Evolutionary conservation across 2,329 filamentous ascomycete species (phyloP).

Genomic region (Periconia sp.): DNA sequence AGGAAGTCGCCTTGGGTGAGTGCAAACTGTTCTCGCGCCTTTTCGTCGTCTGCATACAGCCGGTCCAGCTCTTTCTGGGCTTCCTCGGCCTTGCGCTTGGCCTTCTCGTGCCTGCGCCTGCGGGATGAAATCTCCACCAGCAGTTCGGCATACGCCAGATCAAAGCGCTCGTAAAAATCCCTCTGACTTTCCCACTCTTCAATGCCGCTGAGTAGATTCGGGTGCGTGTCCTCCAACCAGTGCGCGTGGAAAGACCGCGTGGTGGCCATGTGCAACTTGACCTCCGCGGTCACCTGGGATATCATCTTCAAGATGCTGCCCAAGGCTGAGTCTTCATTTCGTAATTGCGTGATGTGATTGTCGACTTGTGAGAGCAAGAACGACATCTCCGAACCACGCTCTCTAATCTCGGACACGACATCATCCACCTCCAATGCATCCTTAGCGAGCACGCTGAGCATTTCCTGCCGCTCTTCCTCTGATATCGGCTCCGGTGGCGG

Average conservation of each 20-base stretch:
- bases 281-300: conserved; percentile 65
- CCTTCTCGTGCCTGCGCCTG: conserved; percentile 70
- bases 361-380: conserved; percentile 65
- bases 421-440: conserved; percentile 67
- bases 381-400: conserved; percentile 77
- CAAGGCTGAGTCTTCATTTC: conserved; percentile 59
- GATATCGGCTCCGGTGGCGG: conserved; percentile 69
- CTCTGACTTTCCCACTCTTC: conserved; percentile 75
- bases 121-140: conserved; percentile 82
- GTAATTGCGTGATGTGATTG: conserved; percentile 62
- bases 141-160: conserved; percentile 79
- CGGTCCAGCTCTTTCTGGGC: conserved; percentile 76
- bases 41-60: conserved; percentile 70
- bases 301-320: conserved; percentile 66
- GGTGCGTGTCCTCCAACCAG: conserved; percentile 73
- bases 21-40: conserved; percentile 75
- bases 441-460: conserved; percentile 76
- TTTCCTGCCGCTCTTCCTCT: conserved; percentile 74
- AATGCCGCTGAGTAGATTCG: conserved; percentile 66
- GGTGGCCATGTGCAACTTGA: conserved; percentile 66
- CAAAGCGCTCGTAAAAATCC: conserved; percentile 85
- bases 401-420: conserved; percentile 68
- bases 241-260: conserved; percentile 62
- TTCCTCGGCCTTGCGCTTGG: conserved; percentile 73
- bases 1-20: conserved; percentile 83